These are phyloP conservation scores for Pachysandra terminalis DNA, from an alignment of 164 flowering plant species.

Conservation along the genomic window DNA sequence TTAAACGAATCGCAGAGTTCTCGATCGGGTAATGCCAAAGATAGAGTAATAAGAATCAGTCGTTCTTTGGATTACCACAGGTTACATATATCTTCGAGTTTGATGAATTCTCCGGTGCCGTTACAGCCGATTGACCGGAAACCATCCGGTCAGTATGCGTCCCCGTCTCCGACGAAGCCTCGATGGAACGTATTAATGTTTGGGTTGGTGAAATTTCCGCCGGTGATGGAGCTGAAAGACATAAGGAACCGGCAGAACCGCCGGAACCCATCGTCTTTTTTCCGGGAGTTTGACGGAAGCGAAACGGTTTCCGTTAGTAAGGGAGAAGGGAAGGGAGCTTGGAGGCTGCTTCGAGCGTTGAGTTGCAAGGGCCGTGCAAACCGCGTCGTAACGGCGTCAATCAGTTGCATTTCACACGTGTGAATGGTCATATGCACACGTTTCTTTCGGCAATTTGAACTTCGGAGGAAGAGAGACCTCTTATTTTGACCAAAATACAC, in stretches of 20 bases:
- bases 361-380: slow-evolving; percentile 50
- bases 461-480: not conserved
- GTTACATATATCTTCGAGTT: slow-evolving; percentile 21
- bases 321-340: slow-evolving; percentile 21
- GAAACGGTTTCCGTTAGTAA: slow-evolving; percentile 13
- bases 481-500: not conserved
- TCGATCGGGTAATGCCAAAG: slow-evolving; percentile 17
- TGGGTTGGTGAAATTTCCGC: slow-evolving; percentile 48
- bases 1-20: slow-evolving; percentile 18
- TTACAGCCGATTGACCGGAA: slow-evolving; percentile 7
- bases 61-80: slow-evolving; percentile 37
- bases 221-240: slow-evolving; percentile 65
- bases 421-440: not conserved
- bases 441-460: not conserved
- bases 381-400: slow-evolving; percentile 37
- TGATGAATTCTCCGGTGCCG: not conserved
- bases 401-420: slow-evolving; percentile 21
- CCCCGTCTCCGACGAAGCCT: slow-evolving; percentile 18
- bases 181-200: slow-evolving; percentile 36
- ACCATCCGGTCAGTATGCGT: slow-evolving; percentile 4
- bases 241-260: slow-evolving; percentile 58
- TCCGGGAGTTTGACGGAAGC: slow-evolving; percentile 9
- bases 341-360: slow-evolving; percentile 46
- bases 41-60: slow-evolving; percentile 23
- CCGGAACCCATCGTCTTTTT: slow-evolving; percentile 23